Evolutionary conservation across 2,329 filamentous ascomycete species (phyloP), one percentile per base, ranked within the genome.

Genomic region (Aphanocladium album): DNA sequence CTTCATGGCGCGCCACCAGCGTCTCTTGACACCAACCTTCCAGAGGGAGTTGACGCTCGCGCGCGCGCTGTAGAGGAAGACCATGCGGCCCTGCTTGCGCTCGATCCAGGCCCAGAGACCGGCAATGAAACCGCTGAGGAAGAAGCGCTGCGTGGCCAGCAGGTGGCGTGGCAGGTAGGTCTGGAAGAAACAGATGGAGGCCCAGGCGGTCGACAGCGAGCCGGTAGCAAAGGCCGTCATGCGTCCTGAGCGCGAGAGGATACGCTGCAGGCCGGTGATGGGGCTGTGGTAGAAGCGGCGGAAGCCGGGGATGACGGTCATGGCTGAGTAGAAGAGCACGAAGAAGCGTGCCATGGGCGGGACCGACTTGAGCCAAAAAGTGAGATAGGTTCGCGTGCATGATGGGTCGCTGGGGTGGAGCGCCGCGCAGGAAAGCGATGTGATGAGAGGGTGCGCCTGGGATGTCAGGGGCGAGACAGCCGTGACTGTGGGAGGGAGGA

Each of bases 1-100:
- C 68, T 83, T 85, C 71, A 95, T 82, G 12, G 90, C 90, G 65
- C 83, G 86, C 91, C 93, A 96, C 86, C 91, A 91, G 1, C 91
- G 84, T 37, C 88, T 80, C 85, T 98, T 98, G 60, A 89, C 85
- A n/a, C 93, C 92, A 0, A 96, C 91, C 78, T 96, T 96, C 91
- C 92, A 98, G 50, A 92, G 74, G 41, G 86, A 90, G 71, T 96
- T 90, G 33, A 96, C 79, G 62, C 89, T 91, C n/a, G 88, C 77
- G 2, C 93, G 83, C 33, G 89, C 85, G 64, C 85, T 87, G 73
- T 95, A 95, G 63, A 97, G 68, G 73, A 96, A 96, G 59, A 90
- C 83, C 1, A 82, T 80, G 17, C 89, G 78, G 46, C 88, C 84
- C 62, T 82, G 77, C 54, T 79, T 78, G 49, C 87, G 80, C 70